phyloP scores from a whole-genome alignment of 2,329 filamentous ascomycete genomes.

The Aspergillus sp. region DNA sequence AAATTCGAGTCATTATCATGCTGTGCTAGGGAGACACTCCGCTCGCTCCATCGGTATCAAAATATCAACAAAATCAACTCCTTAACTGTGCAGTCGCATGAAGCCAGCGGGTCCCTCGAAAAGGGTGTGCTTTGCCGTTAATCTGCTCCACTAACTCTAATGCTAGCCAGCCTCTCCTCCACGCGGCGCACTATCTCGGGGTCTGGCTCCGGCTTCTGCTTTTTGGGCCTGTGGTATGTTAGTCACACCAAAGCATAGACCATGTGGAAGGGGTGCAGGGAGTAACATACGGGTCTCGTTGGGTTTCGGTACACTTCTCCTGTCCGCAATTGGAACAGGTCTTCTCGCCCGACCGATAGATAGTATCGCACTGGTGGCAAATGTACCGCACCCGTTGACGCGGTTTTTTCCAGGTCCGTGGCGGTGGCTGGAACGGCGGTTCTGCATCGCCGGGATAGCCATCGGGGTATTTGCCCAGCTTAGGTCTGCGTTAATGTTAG shows the following conservation, averaged over 20 bases:
- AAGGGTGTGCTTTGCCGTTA: neutral
- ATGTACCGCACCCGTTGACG: conserved; percentile 41
- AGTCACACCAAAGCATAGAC: conserved; percentile 1
- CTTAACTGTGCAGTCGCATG: no score
- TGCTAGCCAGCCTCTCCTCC: conserved; percentile 37
- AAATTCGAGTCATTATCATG: conserved; percentile 2
- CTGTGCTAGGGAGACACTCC: neutral
- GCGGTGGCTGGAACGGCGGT: conserved; percentile 31
- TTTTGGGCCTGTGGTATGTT: conserved; percentile 37
- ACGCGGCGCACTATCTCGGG: conserved; percentile 40
- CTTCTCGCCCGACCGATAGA: conserved; percentile 33
- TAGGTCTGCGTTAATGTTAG: conserved; percentile 30
- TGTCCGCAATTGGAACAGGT: conserved; percentile 42
- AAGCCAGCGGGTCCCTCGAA: neutral
- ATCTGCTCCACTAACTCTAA: conserved; percentile 16
- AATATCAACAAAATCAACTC: neutral
- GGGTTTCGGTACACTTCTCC: conserved; percentile 41
- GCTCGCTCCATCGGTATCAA: neutral
- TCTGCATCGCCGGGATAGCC: conserved; percentile 47
- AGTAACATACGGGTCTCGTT: conserved; percentile 42
- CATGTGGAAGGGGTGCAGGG: neutral
- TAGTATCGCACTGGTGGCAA: conserved; percentile 40
- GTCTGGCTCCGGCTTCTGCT: conserved; percentile 38
- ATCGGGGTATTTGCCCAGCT: conserved; percentile 44
- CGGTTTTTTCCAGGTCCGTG: conserved; percentile 39